Base-by-base conservation (phyloP, 768 basidiomycete genomes). In the Boletellus ananiceps region DNA sequence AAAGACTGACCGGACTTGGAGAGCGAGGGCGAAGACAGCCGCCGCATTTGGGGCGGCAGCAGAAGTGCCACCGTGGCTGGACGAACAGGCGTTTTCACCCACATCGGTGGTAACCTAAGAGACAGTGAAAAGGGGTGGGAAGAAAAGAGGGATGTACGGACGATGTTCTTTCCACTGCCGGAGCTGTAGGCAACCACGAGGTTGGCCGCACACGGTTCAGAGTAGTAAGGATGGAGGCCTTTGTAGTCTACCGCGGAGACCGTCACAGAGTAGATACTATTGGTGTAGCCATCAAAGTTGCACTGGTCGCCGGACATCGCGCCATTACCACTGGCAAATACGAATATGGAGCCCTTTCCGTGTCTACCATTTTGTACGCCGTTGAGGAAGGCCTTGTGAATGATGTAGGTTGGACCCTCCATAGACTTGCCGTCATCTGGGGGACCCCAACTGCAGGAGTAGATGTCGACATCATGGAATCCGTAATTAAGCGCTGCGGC, bases 261-360 rank as follows among this genome's bases (percentile, higher is more conserved):
- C 0, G 96, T 99, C 37, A 99, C 83, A 7, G 89, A 91, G 69
- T 91, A 97, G 50, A 98, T 94, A 60, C 88, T 91, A 65, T 99
- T 99, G 12, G 96, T 99, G 67, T 99, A 99, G 7, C 96, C 96
- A 58, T 98, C 95, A 62, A 99, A 98, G 66, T 99, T 99, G 74
- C 96, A 99, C 67, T 98, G 95, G 63, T 99, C 96, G 15, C 88
- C 91, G 47, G 79, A 77, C 8, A 78, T 79, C 27, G 92, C 96
- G 8, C 96, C 96, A 63, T 99, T 99, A 0, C 96, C 96, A 46
- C 91, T 93, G 4, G 96, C 96, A 62, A 98, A 99, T 23, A 99
- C 96, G 57, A 88, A 98, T 52, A 99, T 76, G 29, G 88, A 92
- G 1, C 96, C 96, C 62, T 89, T 92, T 19, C 93, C 93, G 23